Percentiles rank a stretch among this genome's conserved stretches.
phyloP scores from a whole-genome alignment of 331 rosid species.

The Prunus yedoensis region DNA sequence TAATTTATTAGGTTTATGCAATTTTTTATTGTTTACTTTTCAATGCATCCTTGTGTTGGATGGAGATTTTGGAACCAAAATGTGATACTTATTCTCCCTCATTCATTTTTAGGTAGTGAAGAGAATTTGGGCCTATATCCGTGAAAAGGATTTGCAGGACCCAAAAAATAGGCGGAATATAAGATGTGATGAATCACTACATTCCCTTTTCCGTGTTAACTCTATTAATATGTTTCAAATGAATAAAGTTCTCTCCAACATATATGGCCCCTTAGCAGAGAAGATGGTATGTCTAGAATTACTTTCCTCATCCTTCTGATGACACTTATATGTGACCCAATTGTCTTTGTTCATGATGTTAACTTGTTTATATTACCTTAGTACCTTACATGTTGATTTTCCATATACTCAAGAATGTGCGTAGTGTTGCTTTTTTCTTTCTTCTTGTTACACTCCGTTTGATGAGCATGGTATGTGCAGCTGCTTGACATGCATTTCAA shows the following conservation, averaged over 20 bases:
- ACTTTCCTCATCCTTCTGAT: conserved; percentile 1
- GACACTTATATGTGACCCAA: not conserved
- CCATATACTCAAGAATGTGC: not conserved
- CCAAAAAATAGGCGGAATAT: conserved; percentile 66
- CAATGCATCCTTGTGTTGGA: not conserved
- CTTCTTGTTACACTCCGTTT: not conserved
- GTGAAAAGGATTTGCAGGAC: conserved; percentile 81
- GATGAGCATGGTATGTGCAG: not conserved
- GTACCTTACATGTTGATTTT: not conserved
- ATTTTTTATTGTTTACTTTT: conserved; percentile 20
- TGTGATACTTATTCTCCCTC: not conserved
- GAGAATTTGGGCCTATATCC: conserved; percentile 80
- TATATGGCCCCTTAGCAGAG: conserved; percentile 43
- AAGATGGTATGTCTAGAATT: conserved; percentile 33
- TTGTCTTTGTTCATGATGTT: conserved; percentile 9
- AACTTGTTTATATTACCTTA: not conserved
- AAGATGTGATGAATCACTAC: conserved; percentile 67
- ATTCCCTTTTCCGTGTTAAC: conserved; percentile 53
- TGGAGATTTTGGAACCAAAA: conserved; percentile 1
- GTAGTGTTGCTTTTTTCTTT: not conserved
- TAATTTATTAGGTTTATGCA: conserved; percentile 5
- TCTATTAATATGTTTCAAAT: conserved; percentile 55
- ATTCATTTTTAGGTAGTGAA: conserved; percentile 75
- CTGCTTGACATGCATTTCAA: conserved; percentile 3
- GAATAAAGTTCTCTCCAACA: conserved; percentile 49